Percentiles rank a stretch among this genome's conserved stretches.
These are phyloP conservation scores for Neurospora sp. DNA, from an alignment of 495 filamentous ascomycete genomes.

Conservation along the genomic window DNA sequence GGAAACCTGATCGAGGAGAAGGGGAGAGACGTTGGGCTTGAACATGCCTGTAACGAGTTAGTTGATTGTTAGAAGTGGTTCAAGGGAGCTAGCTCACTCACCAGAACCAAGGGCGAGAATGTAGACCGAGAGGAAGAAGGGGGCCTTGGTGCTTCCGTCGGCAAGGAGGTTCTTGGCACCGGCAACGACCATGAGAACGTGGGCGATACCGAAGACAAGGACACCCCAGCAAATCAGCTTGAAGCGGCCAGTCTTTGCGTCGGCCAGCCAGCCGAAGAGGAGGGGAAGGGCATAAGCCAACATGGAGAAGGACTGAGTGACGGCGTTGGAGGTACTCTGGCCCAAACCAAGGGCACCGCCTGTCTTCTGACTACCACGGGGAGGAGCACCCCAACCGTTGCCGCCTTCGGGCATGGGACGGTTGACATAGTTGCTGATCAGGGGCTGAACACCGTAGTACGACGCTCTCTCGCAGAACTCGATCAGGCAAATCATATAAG, in stretches of 20 bases:
- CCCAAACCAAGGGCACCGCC: constrained; percentile 52
- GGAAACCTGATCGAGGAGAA: constrained; percentile 49
- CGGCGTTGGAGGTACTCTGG: constrained; percentile 47
- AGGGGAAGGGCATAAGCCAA: constrained; percentile 50
- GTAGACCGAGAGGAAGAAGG: constrained; percentile 50
- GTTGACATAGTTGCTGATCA: constrained; percentile 52
- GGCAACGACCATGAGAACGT: constrained; percentile 52
- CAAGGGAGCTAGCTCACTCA: constrained; percentile 29
- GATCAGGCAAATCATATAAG: constrained; percentile 47
- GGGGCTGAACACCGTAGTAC: constrained; percentile 46
- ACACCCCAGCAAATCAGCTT: constrained; percentile 54
- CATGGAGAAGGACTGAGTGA: constrained; percentile 51
- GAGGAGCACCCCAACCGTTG: constrained; percentile 52
- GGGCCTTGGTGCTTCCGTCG: constrained; percentile 42
- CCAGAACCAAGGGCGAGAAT: constrained; percentile 55
- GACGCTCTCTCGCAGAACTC: constrained; percentile 54
- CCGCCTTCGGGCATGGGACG: constrained; percentile 45
- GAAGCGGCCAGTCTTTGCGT: constrained; percentile 49
- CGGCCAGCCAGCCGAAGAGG: constrained; percentile 47
- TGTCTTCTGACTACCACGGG: constrained; percentile 41
- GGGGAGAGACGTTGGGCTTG: constrained; percentile 58
- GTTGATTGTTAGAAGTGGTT: not conserved
- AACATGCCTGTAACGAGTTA: constrained; percentile 34
- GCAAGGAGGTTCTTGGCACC: constrained; percentile 50
- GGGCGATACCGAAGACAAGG: constrained; percentile 52